Evolutionary conservation across 202 grass and related monocot species (phyloP).

Genomic region (Setaria viridis): DNA sequence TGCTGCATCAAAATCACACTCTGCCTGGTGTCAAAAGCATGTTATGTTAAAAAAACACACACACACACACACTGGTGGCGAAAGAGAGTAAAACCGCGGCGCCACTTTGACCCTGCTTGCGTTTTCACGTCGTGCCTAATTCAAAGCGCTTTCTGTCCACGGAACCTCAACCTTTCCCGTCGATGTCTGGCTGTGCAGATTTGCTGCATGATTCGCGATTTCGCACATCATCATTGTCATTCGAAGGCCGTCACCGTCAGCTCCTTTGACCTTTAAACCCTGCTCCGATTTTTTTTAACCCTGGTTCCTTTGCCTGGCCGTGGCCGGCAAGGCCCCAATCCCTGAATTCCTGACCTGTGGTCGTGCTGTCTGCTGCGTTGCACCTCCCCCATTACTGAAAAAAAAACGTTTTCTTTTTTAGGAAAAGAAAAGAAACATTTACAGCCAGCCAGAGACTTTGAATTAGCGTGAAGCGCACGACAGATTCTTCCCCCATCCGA

Average conservation of each 20-base stretch:
- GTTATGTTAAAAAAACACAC: neutral
- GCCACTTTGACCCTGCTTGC: neutral
- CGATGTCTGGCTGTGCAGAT: neutral
- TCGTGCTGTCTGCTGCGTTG: neutral
- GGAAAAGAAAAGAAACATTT: no score
- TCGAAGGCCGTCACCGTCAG: neutral
- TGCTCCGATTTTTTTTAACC: neutral
- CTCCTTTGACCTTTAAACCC: neutral
- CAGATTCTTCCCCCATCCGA: neutral
- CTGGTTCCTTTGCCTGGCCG: neutral
- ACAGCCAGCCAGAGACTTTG: neutral
- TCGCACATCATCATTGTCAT: neutral
- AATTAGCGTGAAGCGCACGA: slow-evolving; percentile 22
- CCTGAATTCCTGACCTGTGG: neutral
- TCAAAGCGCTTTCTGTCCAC: neutral
- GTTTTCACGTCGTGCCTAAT: neutral
- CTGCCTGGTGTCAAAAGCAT: neutral
- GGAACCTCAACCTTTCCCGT: neutral
- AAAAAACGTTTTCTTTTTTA: no score
- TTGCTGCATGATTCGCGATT: neutral
- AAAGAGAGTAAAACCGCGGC: neutral
- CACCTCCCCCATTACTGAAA: neutral
- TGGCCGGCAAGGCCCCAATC: neutral
- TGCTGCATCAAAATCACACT: neutral
- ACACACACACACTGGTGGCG: neutral